phyloP scores from a whole-genome alignment of 148 eudicot genomes.

The Rhododendron ovatum region DNA sequence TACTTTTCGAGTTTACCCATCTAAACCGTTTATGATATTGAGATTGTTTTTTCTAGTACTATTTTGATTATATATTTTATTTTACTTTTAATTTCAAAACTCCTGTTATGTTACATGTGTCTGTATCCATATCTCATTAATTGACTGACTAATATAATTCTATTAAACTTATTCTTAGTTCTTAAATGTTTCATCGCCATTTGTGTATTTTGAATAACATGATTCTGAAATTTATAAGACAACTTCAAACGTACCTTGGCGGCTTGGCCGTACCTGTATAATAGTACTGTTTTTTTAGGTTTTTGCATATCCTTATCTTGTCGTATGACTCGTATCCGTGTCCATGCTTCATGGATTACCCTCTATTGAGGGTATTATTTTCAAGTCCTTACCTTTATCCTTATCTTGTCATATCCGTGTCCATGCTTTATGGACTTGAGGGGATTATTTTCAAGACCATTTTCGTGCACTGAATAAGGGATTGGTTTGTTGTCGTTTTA shows the following conservation, averaged over 20 bases:
- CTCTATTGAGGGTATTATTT: too few species aligned
- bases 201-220: too few species aligned
- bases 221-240: neutral
- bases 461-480: neutral
- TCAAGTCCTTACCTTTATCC: too few species aligned
- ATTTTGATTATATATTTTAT: neutral
- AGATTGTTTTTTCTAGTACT: too few species aligned
- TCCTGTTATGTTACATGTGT: neutral
- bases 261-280: neutral
- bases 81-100: too few species aligned
- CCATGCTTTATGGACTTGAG: neutral
- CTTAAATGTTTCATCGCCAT: neutral
- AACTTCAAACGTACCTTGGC: neutral
- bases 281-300: neutral
- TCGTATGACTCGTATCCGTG: neutral
- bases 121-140: neutral
- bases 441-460: neutral
- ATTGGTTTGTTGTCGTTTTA: neutral
- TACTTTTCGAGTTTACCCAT: neutral
- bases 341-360: neutral
- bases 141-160: neutral
- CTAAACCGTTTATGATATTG: too few species aligned
- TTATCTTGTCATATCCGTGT: too few species aligned
- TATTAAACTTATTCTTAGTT: neutral
- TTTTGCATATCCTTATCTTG: neutral